Percentiles rank a stretch among this genome's conserved stretches.
Evolutionary conservation across 1,139 yeast species (phyloP).

Genomic region (Barnettozyma hawaiiensis): DNA sequence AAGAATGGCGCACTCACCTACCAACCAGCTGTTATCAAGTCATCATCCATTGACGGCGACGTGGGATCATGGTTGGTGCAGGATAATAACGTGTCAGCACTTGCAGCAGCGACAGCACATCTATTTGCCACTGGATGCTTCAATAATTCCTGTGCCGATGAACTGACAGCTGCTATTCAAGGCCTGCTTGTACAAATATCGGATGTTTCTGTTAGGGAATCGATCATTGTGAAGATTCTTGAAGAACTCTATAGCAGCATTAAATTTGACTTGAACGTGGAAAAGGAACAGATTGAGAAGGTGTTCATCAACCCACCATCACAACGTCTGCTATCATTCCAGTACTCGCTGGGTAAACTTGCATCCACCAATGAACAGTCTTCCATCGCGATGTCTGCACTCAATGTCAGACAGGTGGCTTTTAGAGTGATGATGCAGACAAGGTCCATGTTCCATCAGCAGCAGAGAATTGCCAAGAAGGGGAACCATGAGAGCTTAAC

Average conservation of each 20-base stretch:
- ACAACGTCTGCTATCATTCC: constrained; percentile 60
- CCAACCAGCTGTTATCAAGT: constrained; percentile 11
- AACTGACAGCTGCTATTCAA: constrained; percentile 52
- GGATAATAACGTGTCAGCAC: constrained; percentile 23
- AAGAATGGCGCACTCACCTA: constrained; percentile 23
- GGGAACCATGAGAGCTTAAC: constrained; percentile 38
- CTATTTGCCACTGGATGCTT: constrained; percentile 67
- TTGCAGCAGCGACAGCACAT: constrained; percentile 58
- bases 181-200: constrained; percentile 36
- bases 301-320: constrained; percentile 67
- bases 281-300: constrained; percentile 63
- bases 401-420: constrained; percentile 65
- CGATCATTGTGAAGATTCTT: constrained; percentile 42
- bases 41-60: neutral
- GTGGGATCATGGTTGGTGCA: constrained; percentile 9
- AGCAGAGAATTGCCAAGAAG: constrained; percentile 25
- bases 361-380: constrained; percentile 46
- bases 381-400: constrained; percentile 60
- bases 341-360: constrained; percentile 59
- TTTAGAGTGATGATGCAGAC: constrained; percentile 73
- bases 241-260: constrained; percentile 62
- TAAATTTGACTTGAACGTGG: constrained; percentile 65
- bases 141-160: constrained; percentile 59
- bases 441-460: constrained; percentile 42
- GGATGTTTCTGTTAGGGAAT: constrained; percentile 23